A percentile compares a stretch with the other conserved stretches of the same genome.
Evolutionary conservation across 495 filamentous ascomycete species (phyloP).

Genomic region (Hypomontagnella monticulosa): DNA sequence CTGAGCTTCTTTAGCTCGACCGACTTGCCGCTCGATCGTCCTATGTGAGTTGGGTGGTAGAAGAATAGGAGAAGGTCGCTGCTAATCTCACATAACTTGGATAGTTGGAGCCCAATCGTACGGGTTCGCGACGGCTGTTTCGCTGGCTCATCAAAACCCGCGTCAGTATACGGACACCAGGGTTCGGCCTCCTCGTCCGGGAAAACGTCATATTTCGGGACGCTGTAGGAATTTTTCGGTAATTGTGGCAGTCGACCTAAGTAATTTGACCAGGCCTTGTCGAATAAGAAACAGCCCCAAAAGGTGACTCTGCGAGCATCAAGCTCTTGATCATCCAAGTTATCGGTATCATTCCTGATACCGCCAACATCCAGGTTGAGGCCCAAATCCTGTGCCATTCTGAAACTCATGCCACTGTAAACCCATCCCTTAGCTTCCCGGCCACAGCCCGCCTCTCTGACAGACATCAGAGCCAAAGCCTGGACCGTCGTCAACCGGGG

Average conservation of each 20-base stretch:
- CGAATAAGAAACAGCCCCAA: conserved; percentile 98
- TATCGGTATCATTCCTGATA: conserved; percentile 63
- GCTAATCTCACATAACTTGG: conserved; percentile 88
- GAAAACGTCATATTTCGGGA: conserved; percentile 91
- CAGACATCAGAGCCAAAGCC: conserved; percentile 94
- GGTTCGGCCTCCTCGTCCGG: conserved; percentile 83
- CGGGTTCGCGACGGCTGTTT: conserved; percentile 85
- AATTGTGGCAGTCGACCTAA: conserved; percentile 92
- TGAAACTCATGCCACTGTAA: conserved; percentile 97
- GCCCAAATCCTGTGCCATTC: conserved; percentile 96
- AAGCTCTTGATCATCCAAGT: conserved; percentile 80
- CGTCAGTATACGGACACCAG: conserved; percentile 92
- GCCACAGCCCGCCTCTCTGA: conserved; percentile 94
- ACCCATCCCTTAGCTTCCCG: conserved; percentile 97
- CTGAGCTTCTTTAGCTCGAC: conserved; percentile 92
- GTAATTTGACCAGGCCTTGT: conserved; percentile 99
- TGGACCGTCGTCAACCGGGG: conserved; percentile 94
- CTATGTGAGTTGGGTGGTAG: conserved; percentile 79
- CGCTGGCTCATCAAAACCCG: conserved; percentile 72
- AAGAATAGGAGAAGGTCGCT: conserved; percentile 89
- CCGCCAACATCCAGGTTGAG: conserved; percentile 85
- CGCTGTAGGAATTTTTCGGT: conserved; percentile 76
- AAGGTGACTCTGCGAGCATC: conserved; percentile 93
- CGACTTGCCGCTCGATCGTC: conserved; percentile 65
- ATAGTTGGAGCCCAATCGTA: conserved; percentile 83